phyloP scores from a whole-genome alignment of 139 green algal species.

The Closterium sp. region DNA sequence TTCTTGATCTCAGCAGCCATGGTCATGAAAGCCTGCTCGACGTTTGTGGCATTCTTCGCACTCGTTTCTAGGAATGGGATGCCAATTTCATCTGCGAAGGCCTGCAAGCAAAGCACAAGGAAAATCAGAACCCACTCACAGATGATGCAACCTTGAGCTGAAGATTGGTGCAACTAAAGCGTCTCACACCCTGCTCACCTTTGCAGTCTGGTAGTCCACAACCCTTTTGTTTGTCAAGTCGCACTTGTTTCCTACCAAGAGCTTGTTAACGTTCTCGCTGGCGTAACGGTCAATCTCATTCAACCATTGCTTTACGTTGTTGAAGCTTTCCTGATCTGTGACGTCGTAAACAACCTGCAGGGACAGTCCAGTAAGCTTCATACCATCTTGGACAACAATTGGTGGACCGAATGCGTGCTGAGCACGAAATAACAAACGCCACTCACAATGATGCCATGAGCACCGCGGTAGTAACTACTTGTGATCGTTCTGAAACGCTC shows the following conservation, averaged over 20 bases:
- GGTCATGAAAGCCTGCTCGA: constrained; percentile 99
- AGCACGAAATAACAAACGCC: constrained; percentile 33
- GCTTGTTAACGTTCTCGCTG: constrained; percentile 98
- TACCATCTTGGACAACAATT: not conserved
- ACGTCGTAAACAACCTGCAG: constrained; percentile 92
- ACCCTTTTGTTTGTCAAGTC: constrained; percentile 94
- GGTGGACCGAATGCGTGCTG: not conserved
- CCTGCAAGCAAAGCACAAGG: constrained; percentile 47
- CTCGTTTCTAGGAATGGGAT: constrained; percentile 98
- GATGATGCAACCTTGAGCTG: too few species aligned
- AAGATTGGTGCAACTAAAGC: too few species aligned
- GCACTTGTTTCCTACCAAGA: constrained; percentile 98
- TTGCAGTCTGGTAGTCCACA: constrained; percentile 89
- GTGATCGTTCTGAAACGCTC: constrained; percentile 99
- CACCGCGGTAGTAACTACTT: constrained; percentile 93
- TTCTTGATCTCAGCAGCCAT: constrained; percentile 99
- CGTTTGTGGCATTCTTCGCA: constrained; percentile 97
- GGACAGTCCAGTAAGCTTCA: not conserved
- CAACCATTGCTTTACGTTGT: constrained; percentile 99
- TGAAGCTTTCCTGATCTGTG: constrained; percentile 96
- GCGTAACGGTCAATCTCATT: constrained; percentile 98
- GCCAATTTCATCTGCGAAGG: constrained; percentile 97
- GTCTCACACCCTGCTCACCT: constrained; percentile 54
- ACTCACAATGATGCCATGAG: constrained; percentile 91
- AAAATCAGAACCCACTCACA: not conserved